phyloP scores from a whole-genome alignment of 345 rosid species.

The Gossypium rotundifolium region DNA sequence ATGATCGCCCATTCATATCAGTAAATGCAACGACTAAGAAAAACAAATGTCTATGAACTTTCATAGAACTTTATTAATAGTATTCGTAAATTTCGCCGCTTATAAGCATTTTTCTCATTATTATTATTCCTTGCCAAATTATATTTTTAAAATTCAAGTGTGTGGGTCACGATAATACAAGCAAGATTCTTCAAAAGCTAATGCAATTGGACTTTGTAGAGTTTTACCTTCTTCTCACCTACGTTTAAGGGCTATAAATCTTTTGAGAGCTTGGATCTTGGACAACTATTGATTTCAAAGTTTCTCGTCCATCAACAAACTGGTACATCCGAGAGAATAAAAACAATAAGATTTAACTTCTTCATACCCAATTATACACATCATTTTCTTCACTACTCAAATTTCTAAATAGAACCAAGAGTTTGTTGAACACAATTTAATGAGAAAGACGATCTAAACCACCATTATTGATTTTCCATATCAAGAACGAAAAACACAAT shows the following conservation, averaged over 20 bases:
- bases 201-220: background rate
- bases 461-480: background rate
- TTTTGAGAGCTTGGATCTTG: conserved; percentile 3
- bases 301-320: background rate
- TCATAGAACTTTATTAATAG: background rate
- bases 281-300: background rate
- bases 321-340: background rate
- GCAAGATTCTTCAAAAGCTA: background rate
- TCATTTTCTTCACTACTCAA: background rate
- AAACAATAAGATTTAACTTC: background rate
- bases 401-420: background rate
- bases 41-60: background rate
- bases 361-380: background rate
- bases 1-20: too few species aligned
- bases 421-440: background rate
- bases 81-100: background rate
- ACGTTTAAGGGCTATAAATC: background rate
- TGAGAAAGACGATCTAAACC: background rate
- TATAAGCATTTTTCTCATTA: background rate
- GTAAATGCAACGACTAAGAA: too few species aligned
- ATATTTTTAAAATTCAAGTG: background rate
- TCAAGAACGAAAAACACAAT: background rate
- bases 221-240: background rate
- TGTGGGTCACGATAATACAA: background rate
- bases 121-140: background rate